Conservation (phyloP, 331 rosid species). For the Pyrus hybrid region DNA sequence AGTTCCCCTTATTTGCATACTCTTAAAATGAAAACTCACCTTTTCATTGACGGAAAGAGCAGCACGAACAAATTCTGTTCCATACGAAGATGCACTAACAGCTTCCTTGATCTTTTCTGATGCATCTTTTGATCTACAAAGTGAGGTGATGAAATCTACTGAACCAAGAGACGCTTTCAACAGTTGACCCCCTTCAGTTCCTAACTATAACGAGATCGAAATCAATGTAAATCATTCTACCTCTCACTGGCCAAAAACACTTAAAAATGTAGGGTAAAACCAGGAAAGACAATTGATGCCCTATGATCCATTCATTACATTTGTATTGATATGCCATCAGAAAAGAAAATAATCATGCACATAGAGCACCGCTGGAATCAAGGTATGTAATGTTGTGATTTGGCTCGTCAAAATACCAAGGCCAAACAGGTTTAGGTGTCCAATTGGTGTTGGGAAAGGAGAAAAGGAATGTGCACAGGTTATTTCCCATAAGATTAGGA, state of each 20-base stretch:
- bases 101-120: conserved; percentile 77
- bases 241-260: conserved; percentile 4
- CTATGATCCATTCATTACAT: not conserved
- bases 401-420: no score
- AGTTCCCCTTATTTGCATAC: not conserved
- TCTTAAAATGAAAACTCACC: conserved; percentile 29
- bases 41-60: conserved; percentile 79
- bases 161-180: conserved; percentile 90
- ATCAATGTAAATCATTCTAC: conserved; percentile 22
- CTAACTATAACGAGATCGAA: conserved; percentile 52
- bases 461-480: no score
- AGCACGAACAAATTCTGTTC: conserved; percentile 92
- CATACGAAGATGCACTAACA: conserved; percentile 67
- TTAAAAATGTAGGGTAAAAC: not conserved
- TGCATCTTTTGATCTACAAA: conserved; percentile 63
- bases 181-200: conserved; percentile 45
- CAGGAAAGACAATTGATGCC: not conserved
- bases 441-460: no score
- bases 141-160: conserved; percentile 86
- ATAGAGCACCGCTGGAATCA: not conserved
- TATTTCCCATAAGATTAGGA: no score
- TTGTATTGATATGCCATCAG: not conserved
- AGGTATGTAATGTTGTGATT: not conserved
- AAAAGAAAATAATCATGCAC: not conserved
- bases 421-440: no score